Base-by-base conservation (phyloP, 768 basidiomycete species). In the Termitomyces sp. region DNA sequence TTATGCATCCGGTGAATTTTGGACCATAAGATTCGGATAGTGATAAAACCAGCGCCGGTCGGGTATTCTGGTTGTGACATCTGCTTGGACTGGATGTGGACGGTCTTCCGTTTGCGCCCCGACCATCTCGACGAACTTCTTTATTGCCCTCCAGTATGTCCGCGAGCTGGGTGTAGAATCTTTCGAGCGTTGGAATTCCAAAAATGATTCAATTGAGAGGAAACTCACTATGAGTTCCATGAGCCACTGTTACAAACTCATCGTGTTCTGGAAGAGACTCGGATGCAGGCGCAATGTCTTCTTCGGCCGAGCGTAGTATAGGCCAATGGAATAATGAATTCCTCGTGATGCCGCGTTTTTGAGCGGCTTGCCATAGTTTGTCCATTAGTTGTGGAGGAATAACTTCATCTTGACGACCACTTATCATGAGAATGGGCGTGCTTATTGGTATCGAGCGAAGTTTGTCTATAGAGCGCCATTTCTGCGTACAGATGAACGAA, bases 341-440 rank as follows among this genome's bases (percentile, higher is more conserved):
- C 10, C 47, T 55, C 62, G 61, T 23, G 23, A 58, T 43, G 12
- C 78, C 78, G 43, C 76, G 72, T 5, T 68, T 68, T 37, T 71
- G 66, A 10, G 82, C 70, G 54, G 83, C 71, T 60, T 79, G 74
- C 81, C 84, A 86, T 3, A 85, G 71, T 17, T 74, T 79, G 41
- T 71, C 71, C 87, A 91, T 90, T 59, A 90, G 84, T 47, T 71
- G 68, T 4, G 75, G 71, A 11, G 85, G 86, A 2, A 92, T 82
- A 1, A 90, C 77, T 58, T 82, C 78, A 63, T 92, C 89, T 9
- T 52, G 51, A 12, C 62, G 32, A 10, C 92, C 92, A 40, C 85
- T 85, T 38, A 95, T 72, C 77, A 95, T 85, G 10, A 95, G 75
- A 4, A 94, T 82, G 0, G 91, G 91, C 2, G 77, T 77, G 1